These are phyloP conservation scores for Claviceps spartinae DNA, from an alignment of 2,329 filamentous ascomycete genomes.

Conservation along the genomic window DNA sequence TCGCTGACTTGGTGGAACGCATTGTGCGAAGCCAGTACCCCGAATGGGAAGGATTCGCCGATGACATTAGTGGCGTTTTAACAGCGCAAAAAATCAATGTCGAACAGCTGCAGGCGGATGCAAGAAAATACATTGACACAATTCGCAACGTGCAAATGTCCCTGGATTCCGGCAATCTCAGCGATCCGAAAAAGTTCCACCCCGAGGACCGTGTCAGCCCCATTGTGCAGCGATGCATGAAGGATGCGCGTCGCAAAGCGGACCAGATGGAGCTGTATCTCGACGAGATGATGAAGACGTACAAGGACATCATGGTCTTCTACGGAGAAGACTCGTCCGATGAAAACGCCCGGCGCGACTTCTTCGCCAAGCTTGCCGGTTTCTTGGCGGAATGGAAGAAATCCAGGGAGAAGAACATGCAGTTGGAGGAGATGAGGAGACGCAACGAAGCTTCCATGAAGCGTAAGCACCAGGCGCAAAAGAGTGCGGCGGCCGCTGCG, in stretches of 20 bases:
- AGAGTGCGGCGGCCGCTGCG: conserved; percentile 24
- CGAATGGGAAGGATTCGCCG: conserved; percentile 80
- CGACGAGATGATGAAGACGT: conserved; percentile 81
- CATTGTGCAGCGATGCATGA: conserved; percentile 87
- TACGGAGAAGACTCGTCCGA: conserved; percentile 90
- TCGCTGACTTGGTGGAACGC: conserved; percentile 89
- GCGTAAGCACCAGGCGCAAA: conserved; percentile 66
- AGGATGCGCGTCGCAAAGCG: conserved; percentile 87
- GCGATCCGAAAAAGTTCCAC: conserved; percentile 95
- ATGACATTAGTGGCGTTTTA: conserved; percentile 72
- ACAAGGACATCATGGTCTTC: conserved; percentile 91
- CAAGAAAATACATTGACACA: conserved; percentile 86
- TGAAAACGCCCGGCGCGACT: conserved; percentile 85
- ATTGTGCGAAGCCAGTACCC: conserved; percentile 94
- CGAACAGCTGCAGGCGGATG: conserved; percentile 76
- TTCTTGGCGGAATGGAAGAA: conserved; percentile 95
- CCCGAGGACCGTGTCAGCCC: conserved; percentile 90
- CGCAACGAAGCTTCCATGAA: conserved; percentile 88
- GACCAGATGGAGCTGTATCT: conserved; percentile 91
- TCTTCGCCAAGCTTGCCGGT: conserved; percentile 83
- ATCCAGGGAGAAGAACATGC: conserved; percentile 83
- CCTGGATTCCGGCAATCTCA: conserved; percentile 84
- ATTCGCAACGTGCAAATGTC: conserved; percentile 88
- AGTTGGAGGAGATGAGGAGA: conserved; percentile 65
- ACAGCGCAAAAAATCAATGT: conserved; percentile 83